Evolutionary conservation across 768 basidiomycete genomes (phyloP).

Genomic region (Suillus placidus): DNA sequence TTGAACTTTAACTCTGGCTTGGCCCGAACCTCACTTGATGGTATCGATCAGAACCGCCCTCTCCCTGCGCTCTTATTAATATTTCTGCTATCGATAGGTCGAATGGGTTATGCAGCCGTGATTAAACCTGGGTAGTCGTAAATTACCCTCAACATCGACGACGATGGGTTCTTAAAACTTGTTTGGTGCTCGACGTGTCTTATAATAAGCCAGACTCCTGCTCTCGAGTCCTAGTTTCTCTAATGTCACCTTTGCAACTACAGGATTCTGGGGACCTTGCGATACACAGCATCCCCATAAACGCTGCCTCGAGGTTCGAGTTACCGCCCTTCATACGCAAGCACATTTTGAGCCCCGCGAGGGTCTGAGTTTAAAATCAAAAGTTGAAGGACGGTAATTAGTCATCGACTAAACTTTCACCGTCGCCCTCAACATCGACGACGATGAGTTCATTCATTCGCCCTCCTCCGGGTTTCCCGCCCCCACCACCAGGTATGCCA

Average conservation of each 20-base stretch:
- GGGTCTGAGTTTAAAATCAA: constrained; percentile 27
- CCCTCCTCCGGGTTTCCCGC: constrained; percentile 37
- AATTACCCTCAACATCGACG: no score
- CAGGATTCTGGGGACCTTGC: neutral
- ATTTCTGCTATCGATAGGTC: neutral
- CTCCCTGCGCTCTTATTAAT: neutral
- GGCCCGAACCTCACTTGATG: neutral
- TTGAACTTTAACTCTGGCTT: neutral
- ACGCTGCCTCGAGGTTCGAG: neutral
- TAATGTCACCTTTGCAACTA: neutral
- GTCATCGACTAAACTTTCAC: constrained; percentile 31
- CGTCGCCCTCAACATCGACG: constrained; percentile 30
- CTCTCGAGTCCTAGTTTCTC: no score
- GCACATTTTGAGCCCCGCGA: constrained; percentile 2
- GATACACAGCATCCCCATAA: neutral
- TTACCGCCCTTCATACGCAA: neutral
- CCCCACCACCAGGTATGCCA: constrained; percentile 45
- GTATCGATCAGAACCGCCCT: neutral
- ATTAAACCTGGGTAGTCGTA: no score
- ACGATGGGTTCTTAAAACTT: no score
- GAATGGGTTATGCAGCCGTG: neutral
- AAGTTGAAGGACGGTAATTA: constrained; percentile 16
- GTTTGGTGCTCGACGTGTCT: neutral
- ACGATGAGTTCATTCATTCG: constrained; percentile 38
- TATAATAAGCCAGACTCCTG: neutral